phyloP scores from a whole-genome alignment of 73 alveolate genomes.

The Paramecium primaurelia region DNA sequence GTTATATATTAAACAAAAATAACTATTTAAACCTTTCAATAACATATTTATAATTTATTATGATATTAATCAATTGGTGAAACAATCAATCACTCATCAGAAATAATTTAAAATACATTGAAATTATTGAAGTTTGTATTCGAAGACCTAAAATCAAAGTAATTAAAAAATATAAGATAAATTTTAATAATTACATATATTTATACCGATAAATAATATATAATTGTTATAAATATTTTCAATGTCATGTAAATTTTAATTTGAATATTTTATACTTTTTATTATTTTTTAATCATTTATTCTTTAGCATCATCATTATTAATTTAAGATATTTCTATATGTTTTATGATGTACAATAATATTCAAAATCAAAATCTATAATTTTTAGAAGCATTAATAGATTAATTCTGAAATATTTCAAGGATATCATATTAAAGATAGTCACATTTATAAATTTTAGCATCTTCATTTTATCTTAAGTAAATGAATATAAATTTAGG shows the following conservation, averaged over 20 bases:
- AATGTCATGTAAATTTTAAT: neutral
- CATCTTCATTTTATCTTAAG: neutral
- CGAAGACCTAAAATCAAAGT: neutral
- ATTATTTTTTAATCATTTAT: neutral
- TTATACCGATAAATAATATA: neutral
- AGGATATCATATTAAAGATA: neutral
- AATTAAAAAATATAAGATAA: neutral
- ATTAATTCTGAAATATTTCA: no score
- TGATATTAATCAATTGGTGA: slow-evolving; percentile 95
- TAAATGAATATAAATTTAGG: no score
- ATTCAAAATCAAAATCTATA: neutral
- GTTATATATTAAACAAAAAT: slow-evolving; percentile 86
- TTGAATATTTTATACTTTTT: neutral
- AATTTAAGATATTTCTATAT: no score
- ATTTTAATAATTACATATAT: neutral
- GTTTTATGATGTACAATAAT: neutral
- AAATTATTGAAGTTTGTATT: neutral
- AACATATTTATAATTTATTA: slow-evolving; percentile 84
- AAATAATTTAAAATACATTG: no score
- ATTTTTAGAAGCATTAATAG: neutral
- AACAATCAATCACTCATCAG: no score
- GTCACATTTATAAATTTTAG: neutral
- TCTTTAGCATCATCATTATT: neutral
- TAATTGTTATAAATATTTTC: neutral
- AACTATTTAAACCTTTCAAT: slow-evolving; percentile 86